Conservation (phyloP, 139 green algal genomes). For the Chlamydomonas urium region DNA sequence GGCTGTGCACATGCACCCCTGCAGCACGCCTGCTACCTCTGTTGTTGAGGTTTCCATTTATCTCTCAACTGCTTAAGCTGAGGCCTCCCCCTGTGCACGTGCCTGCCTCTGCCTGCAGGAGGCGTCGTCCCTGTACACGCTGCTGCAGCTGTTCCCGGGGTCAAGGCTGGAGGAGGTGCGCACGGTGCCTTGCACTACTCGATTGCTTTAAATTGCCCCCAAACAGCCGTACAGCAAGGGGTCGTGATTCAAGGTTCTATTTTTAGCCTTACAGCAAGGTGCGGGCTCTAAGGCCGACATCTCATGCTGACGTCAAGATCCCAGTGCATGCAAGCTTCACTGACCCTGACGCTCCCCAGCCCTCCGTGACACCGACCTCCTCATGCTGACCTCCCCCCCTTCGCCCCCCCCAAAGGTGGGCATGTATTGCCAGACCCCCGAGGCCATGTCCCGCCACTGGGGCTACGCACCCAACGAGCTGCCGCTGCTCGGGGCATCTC, state of each 20-base stretch:
- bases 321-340: not conserved
- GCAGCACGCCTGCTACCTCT: no score
- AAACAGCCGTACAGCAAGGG: not conserved
- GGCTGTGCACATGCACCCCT: no score
- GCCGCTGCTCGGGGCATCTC: conserved; percentile 57
- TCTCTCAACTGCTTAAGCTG: no score
- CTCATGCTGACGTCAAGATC: not conserved
- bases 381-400: conserved; percentile 5
- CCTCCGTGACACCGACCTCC: not conserved
- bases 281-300: not conserved
- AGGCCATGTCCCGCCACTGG: conserved; percentile 6
- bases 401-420: conserved; percentile 30
- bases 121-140: conserved; percentile 35
- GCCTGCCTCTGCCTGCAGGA: conserved; percentile 63
- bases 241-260: not conserved
- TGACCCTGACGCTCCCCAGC: not conserved
- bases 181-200: not conserved
- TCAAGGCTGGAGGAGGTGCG: conserved; percentile 30
- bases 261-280: not conserved
- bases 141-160: conserved; percentile 43
- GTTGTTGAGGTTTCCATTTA: no score
- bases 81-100: no score
- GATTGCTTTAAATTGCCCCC: not conserved
- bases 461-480: conserved; percentile 31
- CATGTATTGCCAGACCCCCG: conserved; percentile 38